Evolutionary conservation across 1,284 basidiomycete species (phyloP).

Genomic region (Schizophyllum amplum): DNA sequence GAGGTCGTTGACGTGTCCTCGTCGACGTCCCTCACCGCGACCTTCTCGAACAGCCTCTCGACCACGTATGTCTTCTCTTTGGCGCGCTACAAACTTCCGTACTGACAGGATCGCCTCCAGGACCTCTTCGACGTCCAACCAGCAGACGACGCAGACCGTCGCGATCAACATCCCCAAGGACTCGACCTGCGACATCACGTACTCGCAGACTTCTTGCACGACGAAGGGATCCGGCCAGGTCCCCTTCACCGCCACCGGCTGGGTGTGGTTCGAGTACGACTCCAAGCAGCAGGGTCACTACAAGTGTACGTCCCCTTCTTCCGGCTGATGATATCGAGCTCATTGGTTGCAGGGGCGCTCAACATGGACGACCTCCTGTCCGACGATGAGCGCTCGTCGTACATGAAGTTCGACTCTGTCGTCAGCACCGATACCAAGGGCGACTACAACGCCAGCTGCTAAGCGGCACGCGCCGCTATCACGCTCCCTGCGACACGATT

Average conservation of each 20-base stretch:
- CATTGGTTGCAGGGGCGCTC: constrained; percentile 1
- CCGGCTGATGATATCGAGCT: no score
- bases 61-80: background rate
- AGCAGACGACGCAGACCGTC: constrained; percentile 1
- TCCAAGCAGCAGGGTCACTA: constrained; percentile 12
- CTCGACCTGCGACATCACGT: background rate
- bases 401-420: constrained; percentile 2
- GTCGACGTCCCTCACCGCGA: background rate
- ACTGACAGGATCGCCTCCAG: background rate
- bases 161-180: background rate
- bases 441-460: background rate
- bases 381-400: constrained; percentile 2
- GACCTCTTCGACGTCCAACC: background rate
- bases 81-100: background rate
- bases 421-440: background rate
- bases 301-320: constrained; percentile 7
- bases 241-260: constrained; percentile 6
- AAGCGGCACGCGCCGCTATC: no score
- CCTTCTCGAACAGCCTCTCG: constrained; percentile 3
- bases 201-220: background rate
- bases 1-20: background rate
- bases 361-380: constrained; percentile 3
- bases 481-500: no score
- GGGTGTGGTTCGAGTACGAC: constrained; percentile 15
- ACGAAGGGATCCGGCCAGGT: background rate